Evolutionary conservation across 2,329 filamentous ascomycete genomes (phyloP).

Genomic region (Neofusicoccum parvum): DNA sequence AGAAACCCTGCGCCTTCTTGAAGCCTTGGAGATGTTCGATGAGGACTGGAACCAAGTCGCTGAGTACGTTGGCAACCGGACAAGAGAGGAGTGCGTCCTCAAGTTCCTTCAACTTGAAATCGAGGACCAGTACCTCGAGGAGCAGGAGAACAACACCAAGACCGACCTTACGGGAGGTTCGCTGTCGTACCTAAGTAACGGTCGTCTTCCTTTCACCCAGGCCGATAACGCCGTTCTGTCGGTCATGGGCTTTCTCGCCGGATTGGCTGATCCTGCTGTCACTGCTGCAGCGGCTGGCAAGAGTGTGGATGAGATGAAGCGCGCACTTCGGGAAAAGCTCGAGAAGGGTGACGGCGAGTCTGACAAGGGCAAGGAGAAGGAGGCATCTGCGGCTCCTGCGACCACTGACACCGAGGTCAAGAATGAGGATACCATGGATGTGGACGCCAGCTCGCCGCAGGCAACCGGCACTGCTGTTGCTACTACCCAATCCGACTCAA

Average conservation of each 20-base stretch:
- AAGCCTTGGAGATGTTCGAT: constrained; percentile 89
- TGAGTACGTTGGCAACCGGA: constrained; percentile 87
- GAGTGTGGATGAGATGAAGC: constrained; percentile 83
- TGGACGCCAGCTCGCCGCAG: constrained; percentile 56
- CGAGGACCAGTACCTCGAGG: constrained; percentile 93
- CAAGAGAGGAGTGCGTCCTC: constrained; percentile 92
- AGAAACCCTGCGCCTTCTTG: constrained; percentile 84
- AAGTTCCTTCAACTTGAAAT: constrained; percentile 97
- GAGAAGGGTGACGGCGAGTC: constrained; percentile 56
- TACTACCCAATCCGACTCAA: neutral
- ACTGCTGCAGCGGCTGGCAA: constrained; percentile 88
- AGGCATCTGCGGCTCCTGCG: constrained; percentile 52
- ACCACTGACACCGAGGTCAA: constrained; percentile 53
- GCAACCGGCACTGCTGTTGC: constrained; percentile 34
- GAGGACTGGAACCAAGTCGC: constrained; percentile 95
- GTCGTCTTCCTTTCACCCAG: constrained; percentile 85
- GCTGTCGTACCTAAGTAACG: constrained; percentile 68
- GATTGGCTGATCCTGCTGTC: constrained; percentile 84
- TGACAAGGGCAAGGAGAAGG: constrained; percentile 59
- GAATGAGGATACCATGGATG: constrained; percentile 62
- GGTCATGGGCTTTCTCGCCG: constrained; percentile 90
- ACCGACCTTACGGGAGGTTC: constrained; percentile 12
- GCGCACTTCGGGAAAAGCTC: constrained; percentile 75
- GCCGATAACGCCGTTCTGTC: constrained; percentile 96
- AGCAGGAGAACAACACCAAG: constrained; percentile 55